Evolutionary conservation across 495 filamentous ascomycete species (phyloP), one percentile per base, ranked within the genome.

Genomic region (Niebla homalea): DNA sequence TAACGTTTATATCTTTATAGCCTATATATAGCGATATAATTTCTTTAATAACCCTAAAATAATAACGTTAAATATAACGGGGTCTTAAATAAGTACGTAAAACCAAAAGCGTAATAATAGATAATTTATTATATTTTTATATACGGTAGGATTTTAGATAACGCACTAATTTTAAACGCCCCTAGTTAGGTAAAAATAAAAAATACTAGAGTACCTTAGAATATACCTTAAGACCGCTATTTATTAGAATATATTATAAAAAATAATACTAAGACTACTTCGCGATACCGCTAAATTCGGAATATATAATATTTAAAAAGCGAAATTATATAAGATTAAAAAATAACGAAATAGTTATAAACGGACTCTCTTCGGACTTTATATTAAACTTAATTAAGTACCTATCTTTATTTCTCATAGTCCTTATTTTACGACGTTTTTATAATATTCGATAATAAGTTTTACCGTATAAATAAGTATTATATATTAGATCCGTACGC

Each of bases 371-470:
- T n/a, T 47, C 19, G 23, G 18, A 5, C n/a, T 20, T 16, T 40
- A 40, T 40, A 40, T 20, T 20, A 16, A 40, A 10, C 19, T 16
- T 40, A 40, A 4, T 40, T 16, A 40, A 40, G 11, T 40, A 40
- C 11, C 11, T 40, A 40, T 16, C 19, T 5, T 10, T 11, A 11
- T 40, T 40, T 16, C 38, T 16, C 5, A 20, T 20, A 16, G 19
- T 20, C n/a, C 11, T 40, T 16, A 16, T 10, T 11, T 40, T 40
- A 40, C 5, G 5, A 40, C 38, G 38, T 20, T 40, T 11, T 16
- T 16, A 47, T 15, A 29, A 14, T 47, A 47, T n/a, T 16, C 25
- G 23, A 47, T 47, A 47, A 47, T 47, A 47, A 29, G 10, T 32
- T 23, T 19, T 23, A 29, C 18, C 5, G 6, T 26, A 29, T 4